phyloP scores from a whole-genome alignment of 208 protist species.

The Acanthamoeba lenticulata region DNA sequence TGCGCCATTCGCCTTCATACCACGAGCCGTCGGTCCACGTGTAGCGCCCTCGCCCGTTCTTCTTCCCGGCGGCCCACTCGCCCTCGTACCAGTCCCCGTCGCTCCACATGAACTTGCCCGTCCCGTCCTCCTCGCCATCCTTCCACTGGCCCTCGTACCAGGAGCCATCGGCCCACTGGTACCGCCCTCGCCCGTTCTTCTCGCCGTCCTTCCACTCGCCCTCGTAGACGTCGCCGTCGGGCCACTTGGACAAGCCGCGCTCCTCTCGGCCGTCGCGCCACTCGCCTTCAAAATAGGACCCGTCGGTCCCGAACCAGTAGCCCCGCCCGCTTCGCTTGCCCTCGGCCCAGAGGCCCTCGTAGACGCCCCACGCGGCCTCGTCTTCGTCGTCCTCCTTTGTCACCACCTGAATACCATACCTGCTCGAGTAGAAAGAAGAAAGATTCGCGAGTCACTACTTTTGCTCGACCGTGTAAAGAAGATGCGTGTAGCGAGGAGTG shows the following conservation, averaged over 20 bases:
- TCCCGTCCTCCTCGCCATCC: neutral
- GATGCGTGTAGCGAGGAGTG: neutral
- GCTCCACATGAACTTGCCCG: constrained; percentile 65
- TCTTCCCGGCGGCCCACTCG: constrained; percentile 56
- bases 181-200: constrained; percentile 67
- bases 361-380: neutral
- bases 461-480: too few species aligned
- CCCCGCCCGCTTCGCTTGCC: constrained; percentile 61
- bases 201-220: constrained; percentile 62
- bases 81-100: constrained; percentile 56
- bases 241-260: neutral
- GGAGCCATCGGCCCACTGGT: constrained; percentile 66
- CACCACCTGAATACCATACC: neutral
- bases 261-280: constrained; percentile 66
- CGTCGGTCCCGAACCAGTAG: constrained; percentile 67
- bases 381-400: neutral
- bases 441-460: neutral
- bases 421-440: neutral
- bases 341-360: constrained; percentile 59
- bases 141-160: constrained; percentile 74
- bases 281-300: constrained; percentile 69
- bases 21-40: constrained; percentile 51
- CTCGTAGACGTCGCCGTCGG: constrained; percentile 43
- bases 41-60: constrained; percentile 53
- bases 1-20: constrained; percentile 65